These are phyloP conservation scores for Tylopilus microsporus DNA, from an alignment of 1,284 basidiomycete species.

Conservation along the genomic window DNA sequence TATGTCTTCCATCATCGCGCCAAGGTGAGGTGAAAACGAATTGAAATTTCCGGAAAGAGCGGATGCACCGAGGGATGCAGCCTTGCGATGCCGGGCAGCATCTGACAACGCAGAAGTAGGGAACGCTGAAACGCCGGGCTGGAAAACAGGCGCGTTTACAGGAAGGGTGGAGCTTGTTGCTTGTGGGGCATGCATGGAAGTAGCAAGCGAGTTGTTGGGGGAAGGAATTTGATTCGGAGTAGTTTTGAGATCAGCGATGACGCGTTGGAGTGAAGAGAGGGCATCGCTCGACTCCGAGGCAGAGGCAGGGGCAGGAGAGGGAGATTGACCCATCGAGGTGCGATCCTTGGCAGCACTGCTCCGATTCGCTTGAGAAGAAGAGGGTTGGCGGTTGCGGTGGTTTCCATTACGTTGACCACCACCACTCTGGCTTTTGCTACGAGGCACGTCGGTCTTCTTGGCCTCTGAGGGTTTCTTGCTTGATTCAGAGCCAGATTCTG, in stretches of 20 bases:
- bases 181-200: slow-evolving; percentile 45
- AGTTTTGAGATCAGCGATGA: slow-evolving; percentile 79
- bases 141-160: slow-evolving; percentile 63
- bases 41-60: slow-evolving; percentile 56
- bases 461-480: slow-evolving; percentile 55
- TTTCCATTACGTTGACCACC: slow-evolving; percentile 39
- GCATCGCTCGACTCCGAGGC: slow-evolving; percentile 63
- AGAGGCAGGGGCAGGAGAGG: slow-evolving; percentile 40
- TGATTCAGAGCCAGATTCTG: slow-evolving; percentile 66
- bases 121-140: slow-evolving; percentile 60
- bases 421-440: slow-evolving; percentile 52
- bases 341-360: slow-evolving; percentile 45
- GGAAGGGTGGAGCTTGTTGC: slow-evolving; percentile 48
- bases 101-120: slow-evolving; percentile 46
- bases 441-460: slow-evolving; percentile 50
- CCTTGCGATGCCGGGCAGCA: slow-evolving; percentile 70
- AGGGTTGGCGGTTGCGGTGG: slow-evolving; percentile 54
- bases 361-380: slow-evolving; percentile 50
- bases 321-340: slow-evolving; percentile 42
- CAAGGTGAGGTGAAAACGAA: slow-evolving; percentile 71
- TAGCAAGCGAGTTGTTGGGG: slow-evolving; percentile 38
- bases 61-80: slow-evolving; percentile 63
- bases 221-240: slow-evolving; percentile 44
- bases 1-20: slow-evolving; percentile 74
- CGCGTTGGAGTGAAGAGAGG: slow-evolving; percentile 72